phyloP scores from a whole-genome alignment of 1,284 basidiomycete species.

The Porphyrellus sp. region DNA sequence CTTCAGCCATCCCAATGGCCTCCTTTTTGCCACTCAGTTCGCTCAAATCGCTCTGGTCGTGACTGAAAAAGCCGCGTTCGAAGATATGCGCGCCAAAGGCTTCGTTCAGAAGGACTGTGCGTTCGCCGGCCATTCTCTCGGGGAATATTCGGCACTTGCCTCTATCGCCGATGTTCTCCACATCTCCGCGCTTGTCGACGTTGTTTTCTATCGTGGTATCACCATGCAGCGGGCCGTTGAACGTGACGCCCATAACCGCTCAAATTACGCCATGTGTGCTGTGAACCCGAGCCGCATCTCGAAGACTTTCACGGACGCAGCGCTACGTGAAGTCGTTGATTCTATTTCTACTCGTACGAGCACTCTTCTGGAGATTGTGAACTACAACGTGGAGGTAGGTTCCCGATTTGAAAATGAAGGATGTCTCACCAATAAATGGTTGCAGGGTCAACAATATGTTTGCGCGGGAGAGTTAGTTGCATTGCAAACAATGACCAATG shows the following conservation, averaged over 20 bases:
- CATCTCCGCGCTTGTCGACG: slow-evolving; percentile 94
- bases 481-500: slow-evolving; percentile 91
- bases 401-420: neutral
- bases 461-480: slow-evolving; percentile 95
- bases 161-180: slow-evolving; percentile 95
- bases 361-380: slow-evolving; percentile 92
- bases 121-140: slow-evolving; percentile 97
- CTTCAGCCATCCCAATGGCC: slow-evolving; percentile 93
- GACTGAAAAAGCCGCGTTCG: slow-evolving; percentile 96
- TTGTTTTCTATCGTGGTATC: slow-evolving; percentile 99
- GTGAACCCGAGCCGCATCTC: slow-evolving; percentile 96
- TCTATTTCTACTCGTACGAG: slow-evolving; percentile 76
- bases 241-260: slow-evolving; percentile 88
- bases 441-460: slow-evolving; percentile 92
- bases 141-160: slow-evolving; percentile 96
- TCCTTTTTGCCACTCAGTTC: slow-evolving; percentile 97
- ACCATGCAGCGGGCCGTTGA: slow-evolving; percentile 99
- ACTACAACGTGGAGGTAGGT: slow-evolving; percentile 92
- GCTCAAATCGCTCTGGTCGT: slow-evolving; percentile 98
- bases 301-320: slow-evolving; percentile 89
- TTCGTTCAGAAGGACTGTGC: slow-evolving; percentile 89
- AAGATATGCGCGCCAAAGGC: slow-evolving; percentile 96
- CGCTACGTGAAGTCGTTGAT: slow-evolving; percentile 93
- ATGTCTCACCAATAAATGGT: slow-evolving; percentile 1
- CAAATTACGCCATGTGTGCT: slow-evolving; percentile 98